Conservation (phyloP, 768 basidiomycete genomes). For the Rhodotorula paludigena region DNA sequence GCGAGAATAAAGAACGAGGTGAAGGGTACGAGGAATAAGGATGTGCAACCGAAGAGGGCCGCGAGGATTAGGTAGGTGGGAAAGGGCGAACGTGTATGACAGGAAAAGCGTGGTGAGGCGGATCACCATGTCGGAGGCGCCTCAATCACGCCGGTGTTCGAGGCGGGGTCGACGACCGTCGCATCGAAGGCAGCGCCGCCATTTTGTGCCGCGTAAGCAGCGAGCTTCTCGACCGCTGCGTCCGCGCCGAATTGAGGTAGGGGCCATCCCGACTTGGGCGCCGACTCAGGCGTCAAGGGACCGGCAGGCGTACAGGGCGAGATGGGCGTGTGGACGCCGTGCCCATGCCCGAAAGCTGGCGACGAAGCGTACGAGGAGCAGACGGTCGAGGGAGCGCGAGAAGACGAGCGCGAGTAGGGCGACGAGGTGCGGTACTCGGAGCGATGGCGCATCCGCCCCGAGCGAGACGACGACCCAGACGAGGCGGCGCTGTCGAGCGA, state of each 20-base stretch:
- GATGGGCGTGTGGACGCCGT: conserved; percentile 23
- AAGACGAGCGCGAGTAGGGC: conserved; percentile 31
- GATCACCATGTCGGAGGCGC: no score
- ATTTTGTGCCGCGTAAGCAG: conserved; percentile 1
- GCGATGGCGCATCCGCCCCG: conserved; percentile 2
- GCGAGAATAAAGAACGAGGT: no score
- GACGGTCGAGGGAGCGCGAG: conserved; percentile 26
- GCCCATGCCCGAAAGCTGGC: conserved; percentile 12
- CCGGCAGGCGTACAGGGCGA: conserved; percentile 32
- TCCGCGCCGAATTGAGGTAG: not conserved
- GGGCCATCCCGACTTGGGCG: conserved; percentile 21
- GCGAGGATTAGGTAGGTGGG: no score
- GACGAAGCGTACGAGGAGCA: conserved; percentile 29
- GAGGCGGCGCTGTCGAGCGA: conserved; percentile 2
- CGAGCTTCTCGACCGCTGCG: conserved; percentile 6
- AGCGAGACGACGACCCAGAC: conserved; percentile 11
- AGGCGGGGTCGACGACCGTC: conserved; percentile 8
- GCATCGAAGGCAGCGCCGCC: not conserved
- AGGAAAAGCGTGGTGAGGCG: no score
- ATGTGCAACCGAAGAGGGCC: no score
- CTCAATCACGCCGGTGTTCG: not conserved
- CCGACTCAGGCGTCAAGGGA: conserved; percentile 29
- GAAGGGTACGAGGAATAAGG: no score
- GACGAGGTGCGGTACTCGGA: conserved; percentile 15
- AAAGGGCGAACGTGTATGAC: no score